Evolutionary conservation across 768 basidiomycete species (phyloP).

Genomic region (Calocybe gangraenosa): DNA sequence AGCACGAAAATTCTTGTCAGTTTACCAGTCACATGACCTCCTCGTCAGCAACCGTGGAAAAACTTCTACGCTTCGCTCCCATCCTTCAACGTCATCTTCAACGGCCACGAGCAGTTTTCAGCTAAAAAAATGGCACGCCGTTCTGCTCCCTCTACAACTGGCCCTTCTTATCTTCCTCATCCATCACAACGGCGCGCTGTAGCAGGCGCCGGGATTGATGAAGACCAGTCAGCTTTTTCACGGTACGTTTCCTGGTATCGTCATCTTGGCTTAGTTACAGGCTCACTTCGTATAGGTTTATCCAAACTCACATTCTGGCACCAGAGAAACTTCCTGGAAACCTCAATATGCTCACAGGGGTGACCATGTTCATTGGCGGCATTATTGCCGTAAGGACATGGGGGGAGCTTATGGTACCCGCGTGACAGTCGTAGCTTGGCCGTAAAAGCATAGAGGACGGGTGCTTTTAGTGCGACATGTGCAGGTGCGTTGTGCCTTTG

Average conservation of each 20-base stretch:
- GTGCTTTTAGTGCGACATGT: too few species aligned
- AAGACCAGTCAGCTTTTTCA: slow-evolving; percentile 63
- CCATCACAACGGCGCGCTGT: slow-evolving; percentile 33
- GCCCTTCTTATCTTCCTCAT: slow-evolving; percentile 52
- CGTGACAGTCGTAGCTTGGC: too few species aligned
- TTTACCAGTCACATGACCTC: slow-evolving; percentile 4
- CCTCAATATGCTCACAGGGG: slow-evolving; percentile 61
- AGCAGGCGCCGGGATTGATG: slow-evolving; percentile 57
- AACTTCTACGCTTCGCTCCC: slow-evolving; percentile 1
- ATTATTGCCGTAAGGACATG: slow-evolving; percentile 70
- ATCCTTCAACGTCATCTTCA: slow-evolving; percentile 12
- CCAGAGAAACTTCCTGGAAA: slow-evolving; percentile 77
- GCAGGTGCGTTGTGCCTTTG: too few species aligned
- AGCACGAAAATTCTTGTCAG: too few species aligned
- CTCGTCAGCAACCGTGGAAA: slow-evolving; percentile 7
- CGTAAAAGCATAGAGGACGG: too few species aligned
- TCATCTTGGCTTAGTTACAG: slow-evolving; percentile 24
- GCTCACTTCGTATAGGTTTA: slow-evolving; percentile 32
- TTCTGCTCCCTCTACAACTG: slow-evolving; percentile 45
- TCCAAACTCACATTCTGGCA: slow-evolving; percentile 62
- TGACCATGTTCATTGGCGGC: slow-evolving; percentile 65
- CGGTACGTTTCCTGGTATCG: too few species aligned
- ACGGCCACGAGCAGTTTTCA: too few species aligned
- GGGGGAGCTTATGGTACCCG: slow-evolving; percentile 75
- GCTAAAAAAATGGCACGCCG: slow-evolving; percentile 68